Conservation (phyloP, 768 basidiomycete genomes). For the Cystofilobasidium macerans region DNA sequence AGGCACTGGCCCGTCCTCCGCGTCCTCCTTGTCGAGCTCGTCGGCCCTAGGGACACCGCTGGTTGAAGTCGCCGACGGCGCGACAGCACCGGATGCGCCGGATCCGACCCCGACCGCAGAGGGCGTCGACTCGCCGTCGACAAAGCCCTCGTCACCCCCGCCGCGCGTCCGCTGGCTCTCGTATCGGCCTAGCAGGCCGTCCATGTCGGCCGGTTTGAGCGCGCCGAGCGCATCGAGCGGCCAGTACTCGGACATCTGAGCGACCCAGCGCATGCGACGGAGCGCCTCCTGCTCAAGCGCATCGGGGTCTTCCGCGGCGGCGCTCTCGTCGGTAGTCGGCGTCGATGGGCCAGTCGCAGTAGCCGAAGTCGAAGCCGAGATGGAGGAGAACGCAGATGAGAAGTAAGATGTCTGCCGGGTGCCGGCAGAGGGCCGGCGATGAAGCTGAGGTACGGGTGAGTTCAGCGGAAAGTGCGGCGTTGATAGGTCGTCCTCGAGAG, state of each 20-base stretch:
- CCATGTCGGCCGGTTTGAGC: conserved; percentile 60
- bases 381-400: no score
- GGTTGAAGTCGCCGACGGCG: background rate
- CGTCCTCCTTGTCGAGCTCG: no score
- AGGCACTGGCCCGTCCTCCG: no score
- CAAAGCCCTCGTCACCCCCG: conserved; percentile 15
- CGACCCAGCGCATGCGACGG: conserved; percentile 80
- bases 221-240: conserved; percentile 62
- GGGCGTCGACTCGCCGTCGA: conserved; percentile 1
- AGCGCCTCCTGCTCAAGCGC: conserved; percentile 37
- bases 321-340: no score
- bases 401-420: background rate
- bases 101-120: background rate
- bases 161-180: conserved; percentile 18
- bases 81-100: background rate
- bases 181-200: conserved; percentile 44
- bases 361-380: conserved; percentile 2
- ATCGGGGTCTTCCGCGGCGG: conserved; percentile 19
- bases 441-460: conserved; percentile 39
- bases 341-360: background rate
- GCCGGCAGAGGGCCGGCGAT: conserved; percentile 11
- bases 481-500: conserved; percentile 14
- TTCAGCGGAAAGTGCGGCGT: conserved; percentile 36
- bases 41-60: no score
- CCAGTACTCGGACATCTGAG: conserved; percentile 96